These are phyloP conservation scores for Mycogone perniciosa DNA, from an alignment of 2,329 filamentous ascomycete species.

Conservation along the genomic window DNA sequence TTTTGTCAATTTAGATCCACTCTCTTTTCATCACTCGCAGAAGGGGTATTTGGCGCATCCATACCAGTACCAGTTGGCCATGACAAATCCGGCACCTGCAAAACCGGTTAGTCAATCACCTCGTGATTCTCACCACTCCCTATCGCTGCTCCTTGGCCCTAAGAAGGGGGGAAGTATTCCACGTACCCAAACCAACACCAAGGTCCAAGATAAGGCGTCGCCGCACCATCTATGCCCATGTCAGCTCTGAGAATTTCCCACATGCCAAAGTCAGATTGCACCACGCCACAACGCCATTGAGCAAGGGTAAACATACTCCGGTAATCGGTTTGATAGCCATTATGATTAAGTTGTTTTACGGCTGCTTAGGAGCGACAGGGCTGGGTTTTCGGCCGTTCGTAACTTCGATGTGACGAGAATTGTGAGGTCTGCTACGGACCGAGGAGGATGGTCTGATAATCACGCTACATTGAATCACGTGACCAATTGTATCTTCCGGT, in stretches of 20 bases:
- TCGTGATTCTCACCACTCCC: slow-evolving; percentile 18
- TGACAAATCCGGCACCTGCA: slow-evolving; percentile 46
- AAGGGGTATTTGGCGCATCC: slow-evolving; percentile 16
- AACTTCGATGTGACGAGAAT: slow-evolving; percentile 6
- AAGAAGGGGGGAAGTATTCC: background rate
- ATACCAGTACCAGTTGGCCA: slow-evolving; percentile 55
- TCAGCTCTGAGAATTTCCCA: slow-evolving; percentile 7
- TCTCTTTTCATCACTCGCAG: background rate
- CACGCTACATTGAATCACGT: slow-evolving; percentile 25
- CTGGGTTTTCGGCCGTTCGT: slow-evolving; percentile 18
- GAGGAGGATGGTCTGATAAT: slow-evolving; percentile 28
- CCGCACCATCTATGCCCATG: slow-evolving; percentile 48
- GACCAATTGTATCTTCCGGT: slow-evolving; percentile 7
- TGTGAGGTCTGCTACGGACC: slow-evolving; percentile 6
- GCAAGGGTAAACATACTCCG: slow-evolving; percentile 43
- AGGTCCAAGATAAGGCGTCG: slow-evolving; percentile 53
- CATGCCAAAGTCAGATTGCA: slow-evolving; percentile 28
- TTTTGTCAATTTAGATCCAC: background rate
- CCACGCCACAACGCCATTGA: slow-evolving; percentile 26
- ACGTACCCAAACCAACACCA: slow-evolving; percentile 49
- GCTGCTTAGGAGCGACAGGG: slow-evolving; percentile 18
- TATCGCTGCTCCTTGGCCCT: slow-evolving; percentile 15
- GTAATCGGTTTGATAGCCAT: slow-evolving; percentile 54
- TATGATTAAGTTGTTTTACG: slow-evolving; percentile 26
- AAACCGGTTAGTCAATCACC: slow-evolving; percentile 27